Evolutionary conservation across 2,329 filamentous ascomycete genomes (phyloP).

Genomic region (Aspergillus hiratsukae): DNA sequence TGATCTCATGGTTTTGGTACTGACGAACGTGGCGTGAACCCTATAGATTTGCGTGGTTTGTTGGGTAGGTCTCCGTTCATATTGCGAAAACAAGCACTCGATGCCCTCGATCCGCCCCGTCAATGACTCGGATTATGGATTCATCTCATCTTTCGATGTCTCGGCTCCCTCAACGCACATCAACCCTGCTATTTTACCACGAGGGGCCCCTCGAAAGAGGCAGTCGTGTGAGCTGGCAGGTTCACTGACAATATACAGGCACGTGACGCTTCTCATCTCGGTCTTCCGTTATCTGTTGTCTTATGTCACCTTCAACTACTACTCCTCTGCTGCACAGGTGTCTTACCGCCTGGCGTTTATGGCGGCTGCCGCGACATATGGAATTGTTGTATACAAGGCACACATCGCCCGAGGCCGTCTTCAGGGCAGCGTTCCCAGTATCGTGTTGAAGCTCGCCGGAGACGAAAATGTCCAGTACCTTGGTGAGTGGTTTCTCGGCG

Average conservation of each 20-base stretch:
- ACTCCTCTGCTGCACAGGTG: constrained; percentile 69
- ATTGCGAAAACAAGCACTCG: neutral
- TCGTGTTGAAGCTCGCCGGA: constrained; percentile 62
- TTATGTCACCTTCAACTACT: constrained; percentile 84
- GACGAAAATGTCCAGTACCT: constrained; percentile 99
- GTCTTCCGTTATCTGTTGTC: constrained; percentile 80
- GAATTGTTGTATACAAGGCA: constrained; percentile 98
- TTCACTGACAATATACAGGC: constrained; percentile 51
- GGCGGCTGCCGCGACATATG: constrained; percentile 86
- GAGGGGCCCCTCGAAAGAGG: neutral
- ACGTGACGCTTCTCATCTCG: constrained; percentile 77
- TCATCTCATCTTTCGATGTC: neutral
- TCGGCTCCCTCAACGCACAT: neutral
- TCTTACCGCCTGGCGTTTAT: constrained; percentile 89
- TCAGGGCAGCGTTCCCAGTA: constrained; percentile 59
- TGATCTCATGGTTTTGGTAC: constrained; percentile 11
- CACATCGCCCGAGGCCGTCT: constrained; percentile 79
- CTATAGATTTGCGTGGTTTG: constrained; percentile 64
- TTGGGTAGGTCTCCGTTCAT: constrained; percentile 59
- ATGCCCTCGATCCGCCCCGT: neutral
- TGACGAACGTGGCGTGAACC: constrained; percentile 30
- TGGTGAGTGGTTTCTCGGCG: constrained; percentile 53
- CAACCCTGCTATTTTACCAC: neutral
- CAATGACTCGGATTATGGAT: neutral
- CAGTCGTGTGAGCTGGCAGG: neutral